Evolutionary conservation across 805 yeast species (phyloP), one percentile per base, ranked within the genome.

Genomic region (Teunomyces lycoperdinae): DNA sequence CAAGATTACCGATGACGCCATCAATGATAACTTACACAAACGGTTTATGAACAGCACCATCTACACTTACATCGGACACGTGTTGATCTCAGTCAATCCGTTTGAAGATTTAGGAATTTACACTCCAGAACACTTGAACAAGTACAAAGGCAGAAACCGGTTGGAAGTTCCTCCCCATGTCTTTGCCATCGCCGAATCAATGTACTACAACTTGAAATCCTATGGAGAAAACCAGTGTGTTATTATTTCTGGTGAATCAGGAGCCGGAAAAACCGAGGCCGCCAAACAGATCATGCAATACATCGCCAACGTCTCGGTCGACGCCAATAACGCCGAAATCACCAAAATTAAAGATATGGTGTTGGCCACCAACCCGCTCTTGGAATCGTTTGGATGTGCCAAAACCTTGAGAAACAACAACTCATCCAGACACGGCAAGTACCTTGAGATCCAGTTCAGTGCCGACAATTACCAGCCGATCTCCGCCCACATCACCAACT

Each of bases 121-220:
- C 69, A 89, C 97, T 6, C 87, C 82, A 43, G 84, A 82, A 17
- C 83, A 84, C 1, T 73, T 92, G 54, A 80, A 81, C 49, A 74
- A 85, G 14, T 94, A 94, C 63, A 83, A 84, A 66, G 96, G 96
- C 52, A 90, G 91, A 66, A 94, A 94, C 67, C 78, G 99, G 59
- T 74, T 94, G 50, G 99, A 94, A 70, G 96, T 87, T 27, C 96
- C 98, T 13, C 99, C 99, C 3, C 99, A 94, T 69, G 99, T 94
- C 28, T 94, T 85, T 68, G 96, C 98, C 45, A 90, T 94, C 60
- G 99, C 99, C 9, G 99, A 94, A 69, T 73, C 95, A 31, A 90
- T 94, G 96, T 94, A 86, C 68, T 92, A 94, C 70, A 88, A 92
- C 66, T 79, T 94, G 84, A 91, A 91, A 68, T 86, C 96, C 0